Percentiles rank a stretch among this genome's conserved stretches.
Evolutionary conservation across 495 filamentous ascomycete species (phyloP).

Genomic region (Hyaloscypha finlandica): DNA sequence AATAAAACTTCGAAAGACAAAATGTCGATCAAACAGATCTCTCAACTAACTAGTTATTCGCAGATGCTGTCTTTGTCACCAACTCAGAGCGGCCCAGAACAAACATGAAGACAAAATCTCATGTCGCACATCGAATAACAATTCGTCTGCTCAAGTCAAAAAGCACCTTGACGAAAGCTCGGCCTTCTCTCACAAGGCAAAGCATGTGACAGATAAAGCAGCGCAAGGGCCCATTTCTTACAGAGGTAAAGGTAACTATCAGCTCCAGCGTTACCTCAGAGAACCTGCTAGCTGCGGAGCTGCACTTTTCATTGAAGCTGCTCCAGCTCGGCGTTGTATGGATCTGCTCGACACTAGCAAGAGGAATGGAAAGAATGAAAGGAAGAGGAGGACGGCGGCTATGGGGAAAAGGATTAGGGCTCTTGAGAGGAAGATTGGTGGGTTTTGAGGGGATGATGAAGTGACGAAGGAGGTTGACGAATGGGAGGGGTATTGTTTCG

Average conservation of each 20-base stretch:
- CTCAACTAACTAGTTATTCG: neutral
- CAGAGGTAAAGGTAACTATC: conserved; percentile 6
- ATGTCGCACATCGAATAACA: neutral
- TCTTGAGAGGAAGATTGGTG: conserved; percentile 9
- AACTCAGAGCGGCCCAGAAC: neutral
- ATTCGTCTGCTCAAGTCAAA: neutral
- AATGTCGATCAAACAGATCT: neutral
- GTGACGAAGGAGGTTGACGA: neutral
- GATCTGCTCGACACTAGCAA: conserved; percentile 3
- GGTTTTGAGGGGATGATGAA: conserved; percentile 7
- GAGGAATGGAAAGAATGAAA: conserved; percentile 3
- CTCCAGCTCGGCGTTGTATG: neutral
- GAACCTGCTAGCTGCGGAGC: conserved; percentile 11
- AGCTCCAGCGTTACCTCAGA: conserved; percentile 15
- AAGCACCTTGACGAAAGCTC: neutral
- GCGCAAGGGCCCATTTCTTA: neutral
- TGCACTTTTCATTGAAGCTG: conserved; percentile 8
- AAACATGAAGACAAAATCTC: neutral
- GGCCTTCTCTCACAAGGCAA: neutral
- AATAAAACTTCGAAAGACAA: neutral
- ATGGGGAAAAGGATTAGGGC: conserved; percentile 12
- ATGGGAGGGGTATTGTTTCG: neutral
- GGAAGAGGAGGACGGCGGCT: conserved; percentile 4
- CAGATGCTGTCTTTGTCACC: conserved; percentile 3
- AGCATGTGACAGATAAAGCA: neutral